A percentile compares a stretch with the other conserved stretches of the same genome.
phyloP scores from a whole-genome alignment of 345 rosid species.

The Gossypium stocksii region DNA sequence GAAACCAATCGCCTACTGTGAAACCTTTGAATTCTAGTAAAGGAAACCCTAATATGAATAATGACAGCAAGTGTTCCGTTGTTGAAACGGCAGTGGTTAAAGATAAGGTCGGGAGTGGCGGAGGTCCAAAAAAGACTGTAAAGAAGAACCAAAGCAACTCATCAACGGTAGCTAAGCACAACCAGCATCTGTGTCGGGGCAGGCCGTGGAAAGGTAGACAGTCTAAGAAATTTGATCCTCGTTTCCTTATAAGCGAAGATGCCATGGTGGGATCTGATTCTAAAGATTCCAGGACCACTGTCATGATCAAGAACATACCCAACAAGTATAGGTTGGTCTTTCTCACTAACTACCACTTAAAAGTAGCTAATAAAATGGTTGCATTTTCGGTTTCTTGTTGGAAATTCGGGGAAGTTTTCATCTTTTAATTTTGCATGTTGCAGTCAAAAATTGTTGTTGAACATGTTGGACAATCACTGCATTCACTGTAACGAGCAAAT shows the following conservation, averaged over 20 bases:
- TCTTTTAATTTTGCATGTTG: not conserved
- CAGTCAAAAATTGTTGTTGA: slow-evolving; percentile 64
- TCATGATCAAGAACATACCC: slow-evolving; percentile 98
- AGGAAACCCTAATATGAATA: slow-evolving; percentile 28
- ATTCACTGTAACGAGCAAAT: slow-evolving; percentile 79
- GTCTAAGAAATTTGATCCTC: slow-evolving; percentile 39
- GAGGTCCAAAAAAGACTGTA: slow-evolving; percentile 23
- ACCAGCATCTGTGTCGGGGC: slow-evolving; percentile 10
- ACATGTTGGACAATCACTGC: slow-evolving; percentile 88
- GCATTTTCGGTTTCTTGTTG: not conserved
- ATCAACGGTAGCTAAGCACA: not conserved
- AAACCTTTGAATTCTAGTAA: slow-evolving; percentile 9
- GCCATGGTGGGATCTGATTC: slow-evolving; percentile 44
- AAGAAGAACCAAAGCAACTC: slow-evolving; percentile 26
- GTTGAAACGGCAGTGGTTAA: slow-evolving; percentile 27
- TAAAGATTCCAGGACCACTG: slow-evolving; percentile 72
- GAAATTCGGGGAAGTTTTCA: not conserved
- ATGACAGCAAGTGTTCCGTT: not conserved
- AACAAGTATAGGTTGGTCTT: slow-evolving; percentile 73
- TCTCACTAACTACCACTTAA: no score
- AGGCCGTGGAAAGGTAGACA: slow-evolving; percentile 49
- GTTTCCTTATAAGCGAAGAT: slow-evolving; percentile 57
- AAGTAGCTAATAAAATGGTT: not conserved
- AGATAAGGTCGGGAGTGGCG: slow-evolving; percentile 2
- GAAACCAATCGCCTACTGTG: slow-evolving; percentile 15